phyloP scores from a whole-genome alignment of 2,329 filamentous ascomycete species.

The Diplocarpon rosae region DNA sequence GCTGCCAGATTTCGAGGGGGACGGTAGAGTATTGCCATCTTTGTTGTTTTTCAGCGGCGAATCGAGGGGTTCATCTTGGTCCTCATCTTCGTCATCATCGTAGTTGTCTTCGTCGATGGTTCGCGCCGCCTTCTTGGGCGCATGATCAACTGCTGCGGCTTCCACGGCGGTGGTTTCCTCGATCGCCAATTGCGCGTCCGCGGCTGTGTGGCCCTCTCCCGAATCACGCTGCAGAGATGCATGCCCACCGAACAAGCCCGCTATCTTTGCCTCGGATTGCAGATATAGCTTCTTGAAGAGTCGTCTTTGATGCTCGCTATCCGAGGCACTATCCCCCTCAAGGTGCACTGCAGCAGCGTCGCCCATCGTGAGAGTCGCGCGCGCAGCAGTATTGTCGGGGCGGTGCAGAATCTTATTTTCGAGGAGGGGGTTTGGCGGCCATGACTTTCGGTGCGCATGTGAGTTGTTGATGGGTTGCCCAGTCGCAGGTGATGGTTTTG shows the following conservation, averaged over 20 bases:
- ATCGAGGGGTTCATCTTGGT: conserved; percentile 46
- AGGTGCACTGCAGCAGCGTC: conserved; percentile 36
- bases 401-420: conserved; percentile 38
- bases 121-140: conserved; percentile 61
- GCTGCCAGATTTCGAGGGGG: conserved; percentile 60
- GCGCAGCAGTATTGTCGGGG: conserved; percentile 44
- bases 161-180: conserved; percentile 42
- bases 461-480: conserved; percentile 16
- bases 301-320: conserved; percentile 59
- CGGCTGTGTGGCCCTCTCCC: conserved; percentile 23
- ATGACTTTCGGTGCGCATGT: conserved; percentile 44
- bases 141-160: conserved; percentile 33
- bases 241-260: conserved; percentile 54
- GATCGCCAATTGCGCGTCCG: conserved; percentile 32
- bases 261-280: conserved; percentile 65
- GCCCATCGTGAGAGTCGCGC: conserved; percentile 30
- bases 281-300: conserved; percentile 70
- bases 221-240: conserved; percentile 14
- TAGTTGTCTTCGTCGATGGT: conserved; percentile 79
- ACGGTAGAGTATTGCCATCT: conserved; percentile 42
- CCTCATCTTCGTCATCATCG: conserved; percentile 74
- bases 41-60: conserved; percentile 44
- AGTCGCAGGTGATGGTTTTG: conserved; percentile 9
- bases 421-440: conserved; percentile 45
- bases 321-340: conserved; percentile 39